Base-by-base conservation (phyloP, 208 protist genomes). In the Trypanosoma conorhini region DNA sequence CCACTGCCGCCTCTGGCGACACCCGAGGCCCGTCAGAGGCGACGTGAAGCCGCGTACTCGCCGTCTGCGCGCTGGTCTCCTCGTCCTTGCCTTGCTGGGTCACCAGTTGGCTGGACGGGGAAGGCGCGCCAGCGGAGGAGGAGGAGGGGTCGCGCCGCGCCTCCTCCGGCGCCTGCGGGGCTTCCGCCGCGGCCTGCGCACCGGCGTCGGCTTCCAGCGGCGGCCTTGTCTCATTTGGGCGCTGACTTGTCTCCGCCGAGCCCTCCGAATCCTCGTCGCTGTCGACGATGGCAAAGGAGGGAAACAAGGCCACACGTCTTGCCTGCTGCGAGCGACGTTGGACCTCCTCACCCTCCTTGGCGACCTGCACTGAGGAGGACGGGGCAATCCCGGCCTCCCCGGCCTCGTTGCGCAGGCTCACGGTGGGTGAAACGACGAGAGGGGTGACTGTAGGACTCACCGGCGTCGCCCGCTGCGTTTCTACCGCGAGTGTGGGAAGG, bases 231-330 rank as follows among this genome's bases (percentile, higher is more conserved):
- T 54, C 22, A 5, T 5, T n/a, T 28, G 1, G 7, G 7, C 21
- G 3, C 19, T 54, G 21, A 7, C 26, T 63, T 5, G 44, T 30
- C 19, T 28, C 10, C 24, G 56, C 24, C 24, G 10, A 28, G 0
- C 21, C 72, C 42, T 58, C 69, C 40, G 69, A 76, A 62, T 82
- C 78, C 13, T 72, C 68, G 42, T 78, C 72, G 44, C 78, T 82
- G 54, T 82, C 78, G 3, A 50, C 62, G 21, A 78, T 30, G 5
- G 38, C 19, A 31, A 82, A 38, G 28, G 62, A 55, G 2, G 67
- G 63, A 56, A 82, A 82, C 10, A 63, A 48, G n/a, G 55, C 55
- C 22, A 72, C 40, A 63, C 46, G 61, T 22, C 30, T 40, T 46
- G 21, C 59, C 26, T 42, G 21, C 5, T 55, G 0, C n/a, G 54